Evolutionary conservation across 2,329 filamentous ascomycete genomes (phyloP).

Genomic region (Botrytis paeoniae): DNA sequence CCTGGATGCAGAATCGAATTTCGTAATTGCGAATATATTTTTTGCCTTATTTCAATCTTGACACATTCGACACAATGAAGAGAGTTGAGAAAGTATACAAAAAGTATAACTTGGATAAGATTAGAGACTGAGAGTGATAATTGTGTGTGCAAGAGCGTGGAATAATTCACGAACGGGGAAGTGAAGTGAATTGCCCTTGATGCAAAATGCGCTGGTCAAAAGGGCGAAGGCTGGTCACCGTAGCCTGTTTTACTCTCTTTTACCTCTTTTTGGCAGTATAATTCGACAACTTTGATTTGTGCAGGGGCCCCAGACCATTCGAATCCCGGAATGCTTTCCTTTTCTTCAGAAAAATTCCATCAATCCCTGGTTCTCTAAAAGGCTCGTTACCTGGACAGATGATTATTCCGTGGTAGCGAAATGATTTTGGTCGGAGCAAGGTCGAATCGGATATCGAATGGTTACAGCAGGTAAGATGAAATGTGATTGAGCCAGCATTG

Average conservation of each 20-base stretch:
- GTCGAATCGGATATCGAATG: neutral
- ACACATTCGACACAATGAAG: neutral
- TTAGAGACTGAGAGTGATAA: neutral
- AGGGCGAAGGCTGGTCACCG: conserved; percentile 19
- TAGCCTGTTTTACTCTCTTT: conserved; percentile 4
- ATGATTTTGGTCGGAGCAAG: conserved; percentile 1
- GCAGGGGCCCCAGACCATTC: neutral
- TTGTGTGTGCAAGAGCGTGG: neutral
- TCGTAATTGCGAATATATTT: neutral
- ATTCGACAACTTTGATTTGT: neutral
- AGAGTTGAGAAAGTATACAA: neutral
- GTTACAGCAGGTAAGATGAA: neutral
- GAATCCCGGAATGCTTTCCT: conserved; percentile 1
- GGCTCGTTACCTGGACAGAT: conserved; percentile 7
- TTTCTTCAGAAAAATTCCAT: conserved; percentile 6
- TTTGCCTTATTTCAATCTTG: neutral
- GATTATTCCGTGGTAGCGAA: conserved; percentile 1
- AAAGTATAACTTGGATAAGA: conserved; percentile 1
- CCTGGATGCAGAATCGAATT: neutral
- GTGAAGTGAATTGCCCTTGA: conserved; percentile 13
- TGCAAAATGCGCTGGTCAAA: conserved; percentile 21
- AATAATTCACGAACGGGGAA: neutral
- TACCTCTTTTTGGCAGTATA: neutral
- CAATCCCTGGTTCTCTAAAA: neutral
- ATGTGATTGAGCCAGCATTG: neutral